Conservation (phyloP, 192 early-diverging fungal genomes). For the Coemansia sp. region DNA sequence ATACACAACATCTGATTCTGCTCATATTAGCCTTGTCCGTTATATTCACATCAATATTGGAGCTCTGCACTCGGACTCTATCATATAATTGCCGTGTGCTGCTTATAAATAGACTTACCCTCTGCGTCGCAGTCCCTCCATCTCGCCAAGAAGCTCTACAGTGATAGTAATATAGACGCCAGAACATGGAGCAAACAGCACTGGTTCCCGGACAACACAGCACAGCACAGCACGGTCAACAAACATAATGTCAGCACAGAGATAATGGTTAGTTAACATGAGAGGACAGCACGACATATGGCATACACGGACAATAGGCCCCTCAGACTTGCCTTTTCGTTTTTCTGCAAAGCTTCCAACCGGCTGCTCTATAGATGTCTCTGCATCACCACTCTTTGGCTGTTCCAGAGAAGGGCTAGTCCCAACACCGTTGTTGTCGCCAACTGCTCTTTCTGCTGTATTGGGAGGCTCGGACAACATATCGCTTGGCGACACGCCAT, state of each 20-base stretch:
- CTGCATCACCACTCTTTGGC: not conserved
- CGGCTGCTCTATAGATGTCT: constrained; percentile 5
- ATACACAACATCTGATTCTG: not conserved
- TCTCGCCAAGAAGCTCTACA: constrained; percentile 48
- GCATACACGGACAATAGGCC: not conserved
- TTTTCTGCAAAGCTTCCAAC: constrained; percentile 18
- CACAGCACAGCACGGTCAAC: too few relatives aligned
- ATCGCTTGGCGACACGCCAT: not conserved
- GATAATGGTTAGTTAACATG: not conserved
- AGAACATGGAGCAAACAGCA: too few relatives aligned
- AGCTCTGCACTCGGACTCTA: not conserved
- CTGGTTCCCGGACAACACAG: too few relatives aligned
- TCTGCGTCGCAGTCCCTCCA: constrained; percentile 42
- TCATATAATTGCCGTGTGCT: not conserved
- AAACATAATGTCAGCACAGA: too few relatives aligned
- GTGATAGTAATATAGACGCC: not conserved
- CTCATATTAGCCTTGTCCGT: not conserved
- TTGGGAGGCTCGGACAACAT: not conserved
- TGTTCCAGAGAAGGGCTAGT: not conserved
- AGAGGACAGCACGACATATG: not conserved
- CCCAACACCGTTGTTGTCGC: not conserved
- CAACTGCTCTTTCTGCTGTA: not conserved
- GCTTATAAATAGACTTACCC: constrained; percentile 25
- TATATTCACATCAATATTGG: not conserved
- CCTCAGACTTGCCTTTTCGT: constrained; percentile 16